phyloP scores from a whole-genome alignment of 257 asterid genomes.

The Gentiana macrophylla region DNA sequence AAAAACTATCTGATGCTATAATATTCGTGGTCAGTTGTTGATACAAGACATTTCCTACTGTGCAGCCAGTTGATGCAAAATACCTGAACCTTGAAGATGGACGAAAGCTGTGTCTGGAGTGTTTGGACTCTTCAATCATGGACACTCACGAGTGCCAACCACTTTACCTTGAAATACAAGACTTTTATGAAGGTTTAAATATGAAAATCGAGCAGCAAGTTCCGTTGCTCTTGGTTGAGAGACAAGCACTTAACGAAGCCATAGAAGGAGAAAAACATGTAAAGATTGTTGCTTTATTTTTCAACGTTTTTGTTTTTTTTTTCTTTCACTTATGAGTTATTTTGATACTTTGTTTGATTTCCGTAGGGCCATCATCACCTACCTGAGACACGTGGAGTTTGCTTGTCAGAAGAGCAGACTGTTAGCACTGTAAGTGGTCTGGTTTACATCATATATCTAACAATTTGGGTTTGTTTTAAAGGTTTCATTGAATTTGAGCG shows the following conservation, averaged over 20 bases:
- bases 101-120: constrained; percentile 83
- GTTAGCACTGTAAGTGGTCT: constrained; percentile 58
- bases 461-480: background rate
- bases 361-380: constrained; percentile 82
- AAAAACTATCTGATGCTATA: background rate
- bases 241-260: constrained; percentile 95
- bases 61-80: constrained; percentile 66
- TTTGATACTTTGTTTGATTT: background rate
- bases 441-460: background rate
- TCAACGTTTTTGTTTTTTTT: background rate
- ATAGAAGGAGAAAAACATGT: constrained; percentile 94
- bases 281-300: constrained; percentile 7
- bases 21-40: background rate
- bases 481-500: too few species aligned
- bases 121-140: constrained; percentile 96
- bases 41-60: constrained; percentile 5
- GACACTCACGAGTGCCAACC: constrained; percentile 96
- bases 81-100: constrained; percentile 88
- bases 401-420: constrained; percentile 92
- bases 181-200: constrained; percentile 83
- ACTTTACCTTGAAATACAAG: constrained; percentile 89
- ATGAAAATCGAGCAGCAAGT: constrained; percentile 97
- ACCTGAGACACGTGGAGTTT: constrained; percentile 93
- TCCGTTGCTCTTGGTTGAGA: constrained; percentile 91
- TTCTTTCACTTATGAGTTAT: background rate